Conservation (phyloP, 352 stramenopile species). For the Aphanomyces stellatus region DNA sequence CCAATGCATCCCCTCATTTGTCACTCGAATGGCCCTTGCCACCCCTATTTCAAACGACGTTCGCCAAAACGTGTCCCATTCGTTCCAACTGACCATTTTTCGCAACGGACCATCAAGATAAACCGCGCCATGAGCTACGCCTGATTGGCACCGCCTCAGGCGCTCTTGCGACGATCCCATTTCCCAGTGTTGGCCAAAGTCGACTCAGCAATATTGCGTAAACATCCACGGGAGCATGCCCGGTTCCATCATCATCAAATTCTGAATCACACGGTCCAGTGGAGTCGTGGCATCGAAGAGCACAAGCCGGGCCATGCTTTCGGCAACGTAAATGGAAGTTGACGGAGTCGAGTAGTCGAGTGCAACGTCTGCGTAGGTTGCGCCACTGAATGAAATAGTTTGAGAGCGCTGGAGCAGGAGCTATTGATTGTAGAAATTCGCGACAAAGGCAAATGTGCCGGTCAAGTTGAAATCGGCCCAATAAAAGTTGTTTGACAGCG, state of each 20-base stretch:
- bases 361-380: not conserved
- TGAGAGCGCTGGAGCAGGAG: not conserved
- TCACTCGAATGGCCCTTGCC: not conserved
- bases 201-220: constrained; percentile 19
- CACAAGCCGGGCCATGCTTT: not conserved
- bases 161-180: not conserved
- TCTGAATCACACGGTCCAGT: not conserved
- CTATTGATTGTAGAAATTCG: constrained; percentile 2
- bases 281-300: not conserved
- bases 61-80: constrained; percentile 3
- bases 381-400: not conserved
- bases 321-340: not conserved
- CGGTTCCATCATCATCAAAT: not conserved
- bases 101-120: constrained; percentile 4
- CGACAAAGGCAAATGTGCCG: not conserved
- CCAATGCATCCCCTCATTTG: not conserved
- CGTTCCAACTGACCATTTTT: not conserved
- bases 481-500: constrained; percentile 11
- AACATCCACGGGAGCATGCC: constrained; percentile 15
- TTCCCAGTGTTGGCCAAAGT: not conserved
- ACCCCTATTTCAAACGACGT: constrained; percentile 2
- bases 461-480: constrained; percentile 8
- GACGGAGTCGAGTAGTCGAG: not conserved
- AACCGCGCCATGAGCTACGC: not conserved
- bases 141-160: not conserved